Conservation (phyloP, 352 stramenopile species). For the Globisporangium middletonii region DNA sequence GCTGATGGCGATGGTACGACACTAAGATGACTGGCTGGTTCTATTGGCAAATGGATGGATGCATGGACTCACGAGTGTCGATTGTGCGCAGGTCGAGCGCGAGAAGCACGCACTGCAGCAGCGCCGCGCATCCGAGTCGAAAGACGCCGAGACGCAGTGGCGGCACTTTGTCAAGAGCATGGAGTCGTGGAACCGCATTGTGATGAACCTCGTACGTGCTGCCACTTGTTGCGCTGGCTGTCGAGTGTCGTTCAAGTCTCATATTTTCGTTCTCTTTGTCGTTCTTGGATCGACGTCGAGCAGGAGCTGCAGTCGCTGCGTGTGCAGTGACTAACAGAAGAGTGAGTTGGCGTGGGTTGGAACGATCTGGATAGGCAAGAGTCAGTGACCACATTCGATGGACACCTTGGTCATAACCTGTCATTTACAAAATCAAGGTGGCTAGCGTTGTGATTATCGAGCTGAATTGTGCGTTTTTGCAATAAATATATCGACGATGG, state of each 20-base stretch:
- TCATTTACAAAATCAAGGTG: too few species aligned
- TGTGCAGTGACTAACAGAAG: neutral
- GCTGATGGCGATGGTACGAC: conserved; percentile 48
- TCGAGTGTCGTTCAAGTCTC: neutral
- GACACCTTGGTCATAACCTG: too few species aligned
- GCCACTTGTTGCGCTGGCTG: neutral
- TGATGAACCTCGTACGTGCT: conserved; percentile 62
- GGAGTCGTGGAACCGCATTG: conserved; percentile 82
- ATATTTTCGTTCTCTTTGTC: neutral
- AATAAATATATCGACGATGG: too few species aligned
- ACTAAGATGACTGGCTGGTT: neutral
- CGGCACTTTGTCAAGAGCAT: conserved; percentile 80
- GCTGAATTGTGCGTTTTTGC: too few species aligned
- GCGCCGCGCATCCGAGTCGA: conserved; percentile 8
- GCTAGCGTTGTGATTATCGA: too few species aligned
- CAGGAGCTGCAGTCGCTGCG: neutral
- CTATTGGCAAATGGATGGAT: neutral
- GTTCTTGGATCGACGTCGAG: neutral
- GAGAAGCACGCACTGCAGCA: conserved; percentile 36
- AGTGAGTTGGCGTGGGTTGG: too few species aligned
- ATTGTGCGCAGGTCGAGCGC: conserved; percentile 23
- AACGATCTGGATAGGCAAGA: too few species aligned
- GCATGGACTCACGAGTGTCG: neutral
- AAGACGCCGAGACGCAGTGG: conserved; percentile 60
- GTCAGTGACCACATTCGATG: too few species aligned